Evolutionary conservation across 192 early-diverging fungal genomes (phyloP).

Genomic region (Haplosporangium gracile): DNA sequence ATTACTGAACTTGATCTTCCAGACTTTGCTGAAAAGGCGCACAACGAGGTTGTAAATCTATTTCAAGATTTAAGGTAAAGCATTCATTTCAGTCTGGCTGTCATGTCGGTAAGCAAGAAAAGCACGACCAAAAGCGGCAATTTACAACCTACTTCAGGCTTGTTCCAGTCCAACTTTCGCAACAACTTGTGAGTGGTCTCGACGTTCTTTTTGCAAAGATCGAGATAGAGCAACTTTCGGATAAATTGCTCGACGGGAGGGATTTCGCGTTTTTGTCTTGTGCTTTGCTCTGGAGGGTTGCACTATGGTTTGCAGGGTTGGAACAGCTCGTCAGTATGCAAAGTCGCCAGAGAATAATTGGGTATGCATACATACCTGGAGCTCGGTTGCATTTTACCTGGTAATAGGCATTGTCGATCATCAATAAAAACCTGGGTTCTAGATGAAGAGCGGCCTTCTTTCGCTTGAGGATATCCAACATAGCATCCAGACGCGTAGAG

Average conservation of each 20-base stretch:
- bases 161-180: slow-evolving; percentile 91
- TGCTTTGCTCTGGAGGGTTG: slow-evolving; percentile 82
- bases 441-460: slow-evolving; percentile 89
- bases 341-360: neutral
- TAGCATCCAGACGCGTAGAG: slow-evolving; percentile 71
- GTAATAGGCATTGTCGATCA: slow-evolving; percentile 96
- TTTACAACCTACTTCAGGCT: slow-evolving; percentile 56
- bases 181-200: slow-evolving; percentile 77
- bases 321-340: neutral
- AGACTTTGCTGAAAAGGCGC: slow-evolving; percentile 90
- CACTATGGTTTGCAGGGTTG: slow-evolving; percentile 57
- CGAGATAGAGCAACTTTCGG: slow-evolving; percentile 88
- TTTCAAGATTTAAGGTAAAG: neutral
- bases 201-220: slow-evolving; percentile 79
- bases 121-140: neutral
- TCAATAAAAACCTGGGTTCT: slow-evolving; percentile 84
- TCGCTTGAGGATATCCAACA: slow-evolving; percentile 92
- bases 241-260: slow-evolving; percentile 90
- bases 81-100: neutral
- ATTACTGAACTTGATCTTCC: slow-evolving; percentile 94
- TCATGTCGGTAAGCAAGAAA: neutral
- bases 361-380: neutral
- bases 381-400: slow-evolving; percentile 57
- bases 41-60: slow-evolving; percentile 70
- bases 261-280: slow-evolving; percentile 76